These are phyloP conservation scores for Metschnikowia koreensis DNA, from an alignment of 805 yeast species.

Conservation along the genomic window DNA sequence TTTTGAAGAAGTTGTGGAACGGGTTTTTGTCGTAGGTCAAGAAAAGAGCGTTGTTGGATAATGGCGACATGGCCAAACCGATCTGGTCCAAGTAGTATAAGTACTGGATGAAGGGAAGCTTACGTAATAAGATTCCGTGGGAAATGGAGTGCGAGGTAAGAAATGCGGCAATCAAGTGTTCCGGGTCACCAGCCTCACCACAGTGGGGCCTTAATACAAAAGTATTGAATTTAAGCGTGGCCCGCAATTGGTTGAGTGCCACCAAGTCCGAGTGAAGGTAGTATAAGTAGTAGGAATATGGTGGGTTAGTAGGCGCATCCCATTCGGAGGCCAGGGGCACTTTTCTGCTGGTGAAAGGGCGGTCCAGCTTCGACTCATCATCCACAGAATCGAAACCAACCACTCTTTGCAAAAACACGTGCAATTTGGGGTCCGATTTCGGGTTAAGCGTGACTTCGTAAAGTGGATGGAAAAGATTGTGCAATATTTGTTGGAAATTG, in stretches of 20 bases:
- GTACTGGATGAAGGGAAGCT: slow-evolving; percentile 93
- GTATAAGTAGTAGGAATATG: slow-evolving; percentile 94
- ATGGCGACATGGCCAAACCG: slow-evolving; percentile 97
- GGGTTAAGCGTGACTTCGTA: slow-evolving; percentile 91
- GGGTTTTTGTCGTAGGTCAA: slow-evolving; percentile 97
- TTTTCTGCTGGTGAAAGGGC: slow-evolving; percentile 68
- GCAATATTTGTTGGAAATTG: slow-evolving; percentile 72
- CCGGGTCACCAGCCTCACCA: slow-evolving; percentile 99
- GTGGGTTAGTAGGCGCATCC: slow-evolving; percentile 81
- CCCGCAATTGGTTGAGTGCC: slow-evolving; percentile 82
- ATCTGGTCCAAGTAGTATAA: slow-evolving; percentile 90
- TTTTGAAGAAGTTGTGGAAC: slow-evolving; percentile 82
- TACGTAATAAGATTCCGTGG: slow-evolving; percentile 91
- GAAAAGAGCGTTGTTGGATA: slow-evolving; percentile 93
- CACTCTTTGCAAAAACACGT: slow-evolving; percentile 85
- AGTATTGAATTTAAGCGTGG: slow-evolving; percentile 73
- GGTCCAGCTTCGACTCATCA: slow-evolving; percentile 92
- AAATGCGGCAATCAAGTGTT: slow-evolving; percentile 88
- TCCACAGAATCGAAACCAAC: slow-evolving; percentile 98
- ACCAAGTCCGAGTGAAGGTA: slow-evolving; percentile 85
- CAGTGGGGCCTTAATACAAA: slow-evolving; percentile 96
- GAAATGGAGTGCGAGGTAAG: slow-evolving; percentile 88
- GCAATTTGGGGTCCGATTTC: slow-evolving; percentile 81
- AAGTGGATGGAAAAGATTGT: slow-evolving; percentile 80
- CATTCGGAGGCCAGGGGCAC: slow-evolving; percentile 85